Evolutionary conservation across 495 filamentous ascomycete species (phyloP).

Genomic region (Penicillium riverlandense): DNA sequence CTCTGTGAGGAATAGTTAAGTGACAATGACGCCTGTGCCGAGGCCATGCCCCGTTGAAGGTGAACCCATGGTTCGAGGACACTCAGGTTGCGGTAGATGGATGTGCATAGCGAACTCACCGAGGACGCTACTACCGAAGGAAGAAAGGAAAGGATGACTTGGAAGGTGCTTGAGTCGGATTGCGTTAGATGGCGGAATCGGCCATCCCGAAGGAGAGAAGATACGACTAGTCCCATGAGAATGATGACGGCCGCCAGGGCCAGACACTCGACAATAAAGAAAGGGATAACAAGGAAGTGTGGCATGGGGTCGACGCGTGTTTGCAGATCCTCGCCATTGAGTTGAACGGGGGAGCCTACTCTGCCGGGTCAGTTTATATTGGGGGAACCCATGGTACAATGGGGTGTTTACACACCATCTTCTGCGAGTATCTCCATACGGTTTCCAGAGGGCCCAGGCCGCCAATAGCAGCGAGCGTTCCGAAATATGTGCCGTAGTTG

Average conservation of each 20-base stretch:
- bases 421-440: conserved; percentile 28
- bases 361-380: too few species aligned
- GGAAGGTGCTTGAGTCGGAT: conserved; percentile 28
- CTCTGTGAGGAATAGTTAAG: conserved; percentile 35
- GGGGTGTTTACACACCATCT: conserved; percentile 16
- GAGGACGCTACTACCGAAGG: conserved; percentile 32
- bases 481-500: conserved; percentile 27
- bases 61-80: conserved; percentile 40
- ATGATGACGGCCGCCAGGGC: conserved; percentile 28
- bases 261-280: conserved; percentile 34
- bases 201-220: conserved; percentile 26
- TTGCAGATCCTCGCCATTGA: conserved; percentile 15
- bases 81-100: conserved; percentile 33
- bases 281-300: conserved; percentile 33
- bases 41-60: conserved; percentile 31
- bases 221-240: conserved; percentile 24
- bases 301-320: conserved; percentile 28
- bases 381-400: too few species aligned
- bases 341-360: conserved; percentile 18
- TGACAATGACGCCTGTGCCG: conserved; percentile 21
- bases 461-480: conserved; percentile 28
- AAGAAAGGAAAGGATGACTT: conserved; percentile 29
- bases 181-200: conserved; percentile 29
- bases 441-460: conserved; percentile 20
- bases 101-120: conserved; percentile 30